Percentiles rank a stretch among this genome's conserved stretches.
These are phyloP conservation scores for Candida suzukii DNA, from an alignment of 805 yeast genomes.

Conservation along the genomic window DNA sequence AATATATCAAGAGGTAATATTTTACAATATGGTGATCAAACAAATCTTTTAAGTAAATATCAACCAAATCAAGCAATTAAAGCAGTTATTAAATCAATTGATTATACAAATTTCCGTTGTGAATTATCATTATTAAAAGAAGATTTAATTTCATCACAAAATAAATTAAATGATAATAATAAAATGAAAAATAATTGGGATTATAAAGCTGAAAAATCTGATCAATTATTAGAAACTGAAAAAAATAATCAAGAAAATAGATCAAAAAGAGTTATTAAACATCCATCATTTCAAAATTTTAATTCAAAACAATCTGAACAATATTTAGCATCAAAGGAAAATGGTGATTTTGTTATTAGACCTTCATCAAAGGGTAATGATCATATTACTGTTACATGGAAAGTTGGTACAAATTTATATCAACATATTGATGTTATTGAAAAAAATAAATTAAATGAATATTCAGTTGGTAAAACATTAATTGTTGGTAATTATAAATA, in stretches of 20 bases:
- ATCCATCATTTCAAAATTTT: slow-evolving; percentile 83
- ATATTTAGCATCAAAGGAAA: slow-evolving; percentile 76
- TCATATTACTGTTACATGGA: slow-evolving; percentile 93
- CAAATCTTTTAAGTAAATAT: slow-evolving; percentile 31
- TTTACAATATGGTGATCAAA: slow-evolving; percentile 41
- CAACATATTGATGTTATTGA: slow-evolving; percentile 90
- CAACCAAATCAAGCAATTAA: slow-evolving; percentile 77
- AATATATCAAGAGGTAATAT: slow-evolving; percentile 23
- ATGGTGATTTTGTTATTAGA: slow-evolving; percentile 90
- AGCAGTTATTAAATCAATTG: slow-evolving; percentile 66
- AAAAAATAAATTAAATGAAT: slow-evolving; percentile 57
- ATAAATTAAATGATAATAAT: slow-evolving; percentile 30
- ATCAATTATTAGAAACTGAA: slow-evolving; percentile 48
- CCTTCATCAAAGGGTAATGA: slow-evolving; percentile 89
- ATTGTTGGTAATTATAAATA: slow-evolving; percentile 63
- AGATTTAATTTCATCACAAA: slow-evolving; percentile 51
- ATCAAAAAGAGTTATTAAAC: slow-evolving; percentile 75
- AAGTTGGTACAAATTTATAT: slow-evolving; percentile 81
- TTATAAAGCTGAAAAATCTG: slow-evolving; percentile 62
- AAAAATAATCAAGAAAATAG: slow-evolving; percentile 62
- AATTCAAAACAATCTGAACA: slow-evolving; percentile 88
- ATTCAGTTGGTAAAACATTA: slow-evolving; percentile 48
- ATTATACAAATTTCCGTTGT: slow-evolving; percentile 69
- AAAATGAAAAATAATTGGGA: slow-evolving; percentile 75
- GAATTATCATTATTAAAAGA: slow-evolving; percentile 63